Conservation (phyloP, 1,139 yeast genomes). For the Citeromyces siamensis region DNA sequence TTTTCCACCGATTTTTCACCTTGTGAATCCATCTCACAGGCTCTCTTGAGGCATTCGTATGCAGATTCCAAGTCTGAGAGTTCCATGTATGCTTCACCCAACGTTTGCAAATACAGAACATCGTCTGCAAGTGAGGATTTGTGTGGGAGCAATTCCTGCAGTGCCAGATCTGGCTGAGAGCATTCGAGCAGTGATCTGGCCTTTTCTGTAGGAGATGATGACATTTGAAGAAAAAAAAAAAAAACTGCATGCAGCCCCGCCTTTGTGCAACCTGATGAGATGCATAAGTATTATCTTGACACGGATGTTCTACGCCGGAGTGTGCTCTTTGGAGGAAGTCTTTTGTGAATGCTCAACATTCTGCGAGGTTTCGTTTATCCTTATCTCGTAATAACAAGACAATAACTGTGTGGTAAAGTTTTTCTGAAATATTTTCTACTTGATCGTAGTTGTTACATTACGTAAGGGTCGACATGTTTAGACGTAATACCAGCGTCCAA, state of each 20-base stretch:
- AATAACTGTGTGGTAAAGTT: too few relatives aligned
- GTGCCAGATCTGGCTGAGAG: conserved; percentile 27
- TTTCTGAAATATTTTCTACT: too few relatives aligned
- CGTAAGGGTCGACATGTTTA: too few relatives aligned
- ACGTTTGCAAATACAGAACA: conserved; percentile 28
- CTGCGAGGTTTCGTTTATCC: background rate
- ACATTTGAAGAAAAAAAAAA: conserved; percentile 5
- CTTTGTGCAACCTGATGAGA: too few relatives aligned
- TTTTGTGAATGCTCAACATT: too few relatives aligned
- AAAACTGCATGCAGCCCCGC: background rate
- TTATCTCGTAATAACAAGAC: too few relatives aligned
- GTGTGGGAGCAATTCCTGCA: conserved; percentile 23
- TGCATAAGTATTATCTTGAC: too few relatives aligned
- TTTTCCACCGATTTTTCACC: conserved; percentile 63
- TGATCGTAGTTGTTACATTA: too few relatives aligned
- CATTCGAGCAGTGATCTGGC: conserved; percentile 22
- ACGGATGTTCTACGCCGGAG: too few relatives aligned
- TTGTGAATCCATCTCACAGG: conserved; percentile 58
- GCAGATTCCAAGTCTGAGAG: conserved; percentile 71
- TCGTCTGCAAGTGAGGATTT: conserved; percentile 17
- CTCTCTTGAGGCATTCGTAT: conserved; percentile 44
- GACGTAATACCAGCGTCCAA: too few relatives aligned
- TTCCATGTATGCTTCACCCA: conserved; percentile 75
- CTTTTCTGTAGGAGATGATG: conserved; percentile 6
- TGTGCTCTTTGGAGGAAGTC: too few relatives aligned